Evolutionary conservation across 768 basidiomycete genomes (phyloP).

Genomic region (Mycena sanguinolenta): DNA sequence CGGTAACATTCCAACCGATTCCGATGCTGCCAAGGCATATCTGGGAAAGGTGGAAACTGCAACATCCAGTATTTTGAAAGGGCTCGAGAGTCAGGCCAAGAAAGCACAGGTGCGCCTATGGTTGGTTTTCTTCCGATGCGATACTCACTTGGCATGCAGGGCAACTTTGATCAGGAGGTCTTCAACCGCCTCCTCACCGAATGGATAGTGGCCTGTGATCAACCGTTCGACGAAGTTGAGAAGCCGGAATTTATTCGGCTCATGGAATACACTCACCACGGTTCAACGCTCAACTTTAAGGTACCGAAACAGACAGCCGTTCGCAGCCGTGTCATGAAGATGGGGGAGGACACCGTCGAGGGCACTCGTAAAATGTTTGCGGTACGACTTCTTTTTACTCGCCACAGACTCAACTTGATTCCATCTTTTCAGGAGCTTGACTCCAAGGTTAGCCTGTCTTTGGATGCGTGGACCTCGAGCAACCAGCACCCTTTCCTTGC

Average conservation of each 20-base stretch:
- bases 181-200: neutral
- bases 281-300: constrained; percentile 7
- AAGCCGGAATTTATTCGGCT: constrained; percentile 2
- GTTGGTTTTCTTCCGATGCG: neutral
- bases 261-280: no score
- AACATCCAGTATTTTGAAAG: constrained; percentile 4
- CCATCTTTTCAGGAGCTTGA: no score
- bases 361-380: constrained; percentile 7
- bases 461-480: no score
- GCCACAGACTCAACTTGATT: no score
- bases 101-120: neutral
- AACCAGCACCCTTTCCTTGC: constrained; percentile 43
- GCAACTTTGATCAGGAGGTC: constrained; percentile 6
- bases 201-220: constrained; percentile 1
- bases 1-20: neutral
- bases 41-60: constrained; percentile 8
- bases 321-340: constrained; percentile 25
- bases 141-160: neutral
- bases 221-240: constrained; percentile 1
- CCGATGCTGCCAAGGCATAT: constrained; percentile 5
- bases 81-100: constrained; percentile 6
- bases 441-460: no score
- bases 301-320: constrained; percentile 19
- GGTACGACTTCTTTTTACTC: constrained; percentile 1
- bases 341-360: constrained; percentile 32